Base-by-base conservation (phyloP, 805 yeast genomes). In the Kuraishia ogatae region DNA sequence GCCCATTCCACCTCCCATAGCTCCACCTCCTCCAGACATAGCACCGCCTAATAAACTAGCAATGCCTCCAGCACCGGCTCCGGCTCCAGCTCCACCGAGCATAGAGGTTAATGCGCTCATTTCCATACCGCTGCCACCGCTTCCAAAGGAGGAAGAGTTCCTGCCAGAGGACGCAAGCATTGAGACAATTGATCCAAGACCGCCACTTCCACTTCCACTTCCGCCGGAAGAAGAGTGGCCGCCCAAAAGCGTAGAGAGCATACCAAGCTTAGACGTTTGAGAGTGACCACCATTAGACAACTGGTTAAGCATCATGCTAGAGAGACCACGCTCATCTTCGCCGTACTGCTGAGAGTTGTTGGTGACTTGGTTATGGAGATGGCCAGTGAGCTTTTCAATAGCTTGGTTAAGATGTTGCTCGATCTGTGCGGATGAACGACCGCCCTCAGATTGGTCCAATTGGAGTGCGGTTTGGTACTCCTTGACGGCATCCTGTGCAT, bases 371-470 rank as follows among this genome's bases (percentile, higher is more conserved):
- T 60, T 56, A 48, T 65, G 63, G 55, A 68, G 39, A 21, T 62
- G 55, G 3, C 51, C 55, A 3, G 66, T 56, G 39, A 67, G 63
- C 19, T 61, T 56, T 17, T 54, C 55, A 35, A 67, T 54, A 10
- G 66, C 55, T 2, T 60, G 49, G 46, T 61, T 58, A 20, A 68
- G 57, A 51, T 66, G 66, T 43, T 61, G 59, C 55, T 68, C 63
- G 26, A 68, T 57, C 55, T 68, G 71, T 13, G 71, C 70, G 2
- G 67, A 61, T 39, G 67, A 62, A 26, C 66, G 61, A 20, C 55
- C 63, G 4, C 71, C 71, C 51, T 68, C 71, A 24, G 53, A 51
- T 57, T 68, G 71, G 56, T 68, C 71, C 43, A 67, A 60, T 51
- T 62, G 60, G 20, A 68, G 66, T 20, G 71, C 71, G 54, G 58